Conservation (phyloP, 2,329 filamentous ascomycete genomes). For the Aspergillus caelatus region DNA sequence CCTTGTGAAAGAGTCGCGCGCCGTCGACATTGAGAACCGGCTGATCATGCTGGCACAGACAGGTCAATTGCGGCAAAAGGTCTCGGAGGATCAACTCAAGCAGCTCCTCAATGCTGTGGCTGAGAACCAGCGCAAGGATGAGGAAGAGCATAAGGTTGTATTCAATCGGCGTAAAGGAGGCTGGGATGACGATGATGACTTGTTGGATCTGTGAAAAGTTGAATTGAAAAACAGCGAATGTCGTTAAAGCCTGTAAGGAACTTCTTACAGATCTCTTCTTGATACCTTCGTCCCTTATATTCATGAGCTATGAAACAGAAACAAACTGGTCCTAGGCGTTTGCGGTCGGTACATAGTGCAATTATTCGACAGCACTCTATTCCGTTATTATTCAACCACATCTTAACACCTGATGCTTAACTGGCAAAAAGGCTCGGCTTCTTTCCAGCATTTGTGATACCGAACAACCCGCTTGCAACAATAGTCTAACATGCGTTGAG, state of each 20-base stretch:
- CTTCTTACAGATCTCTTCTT: background rate
- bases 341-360: background rate
- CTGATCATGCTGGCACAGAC: conserved; percentile 88
- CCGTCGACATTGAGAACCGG: conserved; percentile 86
- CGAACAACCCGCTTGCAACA: background rate
- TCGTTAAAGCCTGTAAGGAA: background rate
- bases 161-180: conserved; percentile 80
- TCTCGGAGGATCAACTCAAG: conserved; percentile 92
- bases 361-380: background rate
- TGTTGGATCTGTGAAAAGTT: conserved; percentile 42
- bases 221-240: conserved; percentile 5
- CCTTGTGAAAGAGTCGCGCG: conserved; percentile 90
- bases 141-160: conserved; percentile 78
- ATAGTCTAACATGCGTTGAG: background rate
- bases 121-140: conserved; percentile 64
- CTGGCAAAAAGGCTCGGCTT: background rate
- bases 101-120: conserved; percentile 83
- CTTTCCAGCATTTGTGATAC: background rate
- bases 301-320: background rate
- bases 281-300: background rate
- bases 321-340: background rate
- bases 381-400: background rate
- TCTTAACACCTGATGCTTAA: background rate
- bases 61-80: conserved; percentile 83
- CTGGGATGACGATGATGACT: conserved; percentile 73